Evolutionary conservation across 2,329 filamentous ascomycete genomes (phyloP).

Genomic region (Paraconiothyrium brasiliense): DNA sequence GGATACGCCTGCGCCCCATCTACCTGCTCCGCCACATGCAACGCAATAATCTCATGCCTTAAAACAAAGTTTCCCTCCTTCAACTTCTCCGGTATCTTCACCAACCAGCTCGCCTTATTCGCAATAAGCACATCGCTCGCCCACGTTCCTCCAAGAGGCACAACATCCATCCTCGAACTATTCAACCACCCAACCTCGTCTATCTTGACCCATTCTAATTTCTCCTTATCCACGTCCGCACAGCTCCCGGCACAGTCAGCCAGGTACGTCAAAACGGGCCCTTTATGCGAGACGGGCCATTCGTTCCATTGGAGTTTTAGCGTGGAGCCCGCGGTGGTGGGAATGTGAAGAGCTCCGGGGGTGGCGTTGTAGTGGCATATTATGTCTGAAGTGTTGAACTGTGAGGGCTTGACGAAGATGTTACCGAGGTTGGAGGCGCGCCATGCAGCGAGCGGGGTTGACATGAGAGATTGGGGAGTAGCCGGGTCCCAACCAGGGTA

Average conservation of each 20-base stretch:
- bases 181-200: slow-evolving; percentile 40
- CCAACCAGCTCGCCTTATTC: slow-evolving; percentile 57
- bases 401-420: slow-evolving; percentile 32
- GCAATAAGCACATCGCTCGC: slow-evolving; percentile 42
- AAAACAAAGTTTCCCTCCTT: slow-evolving; percentile 61
- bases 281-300: slow-evolving; percentile 45
- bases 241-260: slow-evolving; percentile 18
- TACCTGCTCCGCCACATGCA: slow-evolving; percentile 54
- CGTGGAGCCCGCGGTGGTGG: slow-evolving; percentile 65
- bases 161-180: slow-evolving; percentile 26
- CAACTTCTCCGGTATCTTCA: slow-evolving; percentile 55
- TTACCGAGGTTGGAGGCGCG: slow-evolving; percentile 37
- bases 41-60: slow-evolving; percentile 61
- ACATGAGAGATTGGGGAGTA: slow-evolving; percentile 13
- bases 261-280: slow-evolving; percentile 46
- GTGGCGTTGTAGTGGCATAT: slow-evolving; percentile 67
- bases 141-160: slow-evolving; percentile 39
- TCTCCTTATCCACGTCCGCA: slow-evolving; percentile 31
- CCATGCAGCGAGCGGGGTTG: slow-evolving; percentile 33
- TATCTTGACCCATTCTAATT: slow-evolving; percentile 45
- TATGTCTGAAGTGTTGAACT: slow-evolving; percentile 51
- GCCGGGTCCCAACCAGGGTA: slow-evolving; percentile 40
- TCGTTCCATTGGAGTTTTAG: slow-evolving; percentile 63
- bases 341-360: slow-evolving; percentile 60
- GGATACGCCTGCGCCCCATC: slow-evolving; percentile 62